Conservation (phyloP, 2,329 filamentous ascomycete genomes). For the Cryphonectria japonica region DNA sequence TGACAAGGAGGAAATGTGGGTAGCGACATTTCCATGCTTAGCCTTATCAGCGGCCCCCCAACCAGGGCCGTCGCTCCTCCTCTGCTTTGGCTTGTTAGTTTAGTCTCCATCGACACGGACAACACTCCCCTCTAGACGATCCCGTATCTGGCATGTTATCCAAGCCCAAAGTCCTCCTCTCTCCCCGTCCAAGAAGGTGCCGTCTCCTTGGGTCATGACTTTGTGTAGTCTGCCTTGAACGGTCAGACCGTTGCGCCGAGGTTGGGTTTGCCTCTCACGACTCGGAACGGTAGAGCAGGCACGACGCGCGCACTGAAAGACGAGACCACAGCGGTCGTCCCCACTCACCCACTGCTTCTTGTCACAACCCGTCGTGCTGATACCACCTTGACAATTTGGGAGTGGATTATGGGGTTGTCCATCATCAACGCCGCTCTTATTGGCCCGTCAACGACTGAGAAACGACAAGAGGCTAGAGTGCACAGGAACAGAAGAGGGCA, state of each 20-base stretch:
- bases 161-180: not conserved
- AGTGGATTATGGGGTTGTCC: slow-evolving; percentile 28
- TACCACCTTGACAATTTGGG: not conserved
- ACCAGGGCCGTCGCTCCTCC: not conserved
- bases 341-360: not conserved
- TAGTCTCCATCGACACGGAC: not conserved
- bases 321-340: not conserved
- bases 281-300: not conserved
- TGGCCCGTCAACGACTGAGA: slow-evolving; percentile 25
- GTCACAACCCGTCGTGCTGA: slow-evolving; percentile 1
- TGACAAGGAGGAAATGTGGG: slow-evolving; percentile 5
- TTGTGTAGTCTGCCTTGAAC: not conserved
- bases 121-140: not conserved
- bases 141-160: slow-evolving; percentile 5
- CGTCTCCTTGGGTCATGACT: not conserved
- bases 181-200: not conserved
- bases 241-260: not conserved
- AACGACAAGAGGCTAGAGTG: slow-evolving; percentile 10
- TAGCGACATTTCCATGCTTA: slow-evolving; percentile 3
- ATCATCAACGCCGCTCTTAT: slow-evolving; percentile 27
- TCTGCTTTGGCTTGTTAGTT: not conserved
- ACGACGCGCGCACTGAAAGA: not conserved
- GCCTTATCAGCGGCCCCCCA: not conserved
- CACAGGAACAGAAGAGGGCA: slow-evolving; percentile 18
- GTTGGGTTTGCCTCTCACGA: not conserved